Evolutionary conservation across 768 basidiomycete genomes (phyloP), one percentile per base, ranked within the genome.

Genomic region (Amanita muscaria): DNA sequence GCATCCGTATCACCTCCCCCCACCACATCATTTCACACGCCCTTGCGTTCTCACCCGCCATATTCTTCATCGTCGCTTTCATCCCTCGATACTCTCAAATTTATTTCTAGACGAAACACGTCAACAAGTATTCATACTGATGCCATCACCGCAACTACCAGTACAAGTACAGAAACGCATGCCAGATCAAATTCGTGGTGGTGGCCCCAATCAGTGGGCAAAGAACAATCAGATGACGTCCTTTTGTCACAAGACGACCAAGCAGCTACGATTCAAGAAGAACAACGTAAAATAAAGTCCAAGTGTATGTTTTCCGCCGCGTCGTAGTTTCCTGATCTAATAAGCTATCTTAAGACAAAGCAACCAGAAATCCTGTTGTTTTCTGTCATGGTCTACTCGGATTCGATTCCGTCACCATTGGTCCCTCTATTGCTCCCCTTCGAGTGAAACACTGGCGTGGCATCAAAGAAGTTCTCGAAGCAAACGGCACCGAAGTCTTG

Each of bases 381-480:
- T 97, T 98, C 63, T 98, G 94, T 53, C 94, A 98, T 58, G 94
- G 93, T 7, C 74, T 96, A 1, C 73, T 97, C 6, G 89, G 90
- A 1, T 93, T 92, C 51, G 89, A 93, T 58, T 82, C 80, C 0
- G 76, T 92, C 52, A 84, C 79, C 2, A 82, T 90, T 18, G 84
- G 86, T 1, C 80, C 75, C 2, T 66, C 82, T 35, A 86, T 83
- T 46, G 80, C 83, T 10, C 81, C 89, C 3, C 54, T 97, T 14
- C 80, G 92, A 56, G 89, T 99, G 32, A 74, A 84, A 2, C 92
- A 99, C 61, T 99, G 96, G 96, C 77, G 94, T 29, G 96, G 96
- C 5, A 94, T 99, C 51, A 83, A 86, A 56, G 89, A 97, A 59
- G 91, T 87, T 14, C 71, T 99, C 5, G 83, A 93, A 55, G 74